Conservation (phyloP, 495 filamentous ascomycete species). For the Aspergillus panamensis region DNA sequence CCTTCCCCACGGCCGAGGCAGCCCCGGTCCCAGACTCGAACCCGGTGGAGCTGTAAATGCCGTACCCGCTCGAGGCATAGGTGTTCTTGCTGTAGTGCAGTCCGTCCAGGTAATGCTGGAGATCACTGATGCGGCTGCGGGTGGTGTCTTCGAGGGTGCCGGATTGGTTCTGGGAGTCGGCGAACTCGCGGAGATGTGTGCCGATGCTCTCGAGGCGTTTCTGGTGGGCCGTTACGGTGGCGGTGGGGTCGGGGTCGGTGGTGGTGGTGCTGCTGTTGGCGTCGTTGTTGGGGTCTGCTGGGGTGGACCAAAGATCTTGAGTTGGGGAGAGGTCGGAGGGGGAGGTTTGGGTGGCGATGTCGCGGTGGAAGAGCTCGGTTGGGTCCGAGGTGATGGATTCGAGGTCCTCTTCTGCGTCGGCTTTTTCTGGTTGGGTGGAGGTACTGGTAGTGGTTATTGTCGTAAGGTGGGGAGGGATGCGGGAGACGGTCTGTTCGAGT, state of each 20-base stretch:
- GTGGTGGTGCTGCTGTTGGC: too few relatives aligned
- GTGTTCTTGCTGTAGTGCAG: conserved; percentile 45
- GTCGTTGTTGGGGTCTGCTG: conserved; percentile 10
- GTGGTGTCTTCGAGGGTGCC: conserved; percentile 45
- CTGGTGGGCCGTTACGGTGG: conserved; percentile 37
- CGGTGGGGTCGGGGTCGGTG: conserved; percentile 24
- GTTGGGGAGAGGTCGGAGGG: conserved; percentile 5
- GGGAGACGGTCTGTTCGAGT: conserved; percentile 67
- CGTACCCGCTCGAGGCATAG: conserved; percentile 34
- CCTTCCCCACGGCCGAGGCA: conserved; percentile 40
- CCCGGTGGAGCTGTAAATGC: conserved; percentile 29
- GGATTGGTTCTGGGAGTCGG: conserved; percentile 44
- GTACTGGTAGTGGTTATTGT: conserved; percentile 28
- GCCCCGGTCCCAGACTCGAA: conserved; percentile 26
- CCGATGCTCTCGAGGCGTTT: conserved; percentile 44
- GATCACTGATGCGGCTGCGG: conserved; percentile 38
- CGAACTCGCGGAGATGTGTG: conserved; percentile 53
- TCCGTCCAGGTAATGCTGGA: conserved; percentile 51
- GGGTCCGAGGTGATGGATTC: conserved; percentile 59
- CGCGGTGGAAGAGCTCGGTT: conserved; percentile 86
- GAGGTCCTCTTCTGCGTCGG: conserved; percentile 32
- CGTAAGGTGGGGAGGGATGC: conserved; percentile 49
- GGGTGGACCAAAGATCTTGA: conserved; percentile 26
- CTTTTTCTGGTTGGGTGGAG: conserved; percentile 40
- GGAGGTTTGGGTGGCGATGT: conserved; percentile 77